Percentiles rank a stretch among this genome's conserved stretches.
These are phyloP conservation scores for Rhizopogon roseolus DNA, from an alignment of 768 basidiomycete species.

Conservation along the genomic window DNA sequence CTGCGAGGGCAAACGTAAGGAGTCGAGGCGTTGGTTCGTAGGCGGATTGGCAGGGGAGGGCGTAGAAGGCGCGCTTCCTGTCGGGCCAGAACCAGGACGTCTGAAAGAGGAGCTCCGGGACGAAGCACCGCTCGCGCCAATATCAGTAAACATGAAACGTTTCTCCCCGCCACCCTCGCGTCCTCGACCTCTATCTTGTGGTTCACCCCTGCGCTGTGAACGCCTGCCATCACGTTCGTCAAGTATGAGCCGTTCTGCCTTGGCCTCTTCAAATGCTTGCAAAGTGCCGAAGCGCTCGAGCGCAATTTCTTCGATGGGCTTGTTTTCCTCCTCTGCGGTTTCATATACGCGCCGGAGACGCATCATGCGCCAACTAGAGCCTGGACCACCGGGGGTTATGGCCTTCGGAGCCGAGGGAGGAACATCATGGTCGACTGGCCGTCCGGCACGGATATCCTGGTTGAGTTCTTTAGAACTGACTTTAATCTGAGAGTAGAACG, in stretches of 20 bases:
- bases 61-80: slow-evolving; percentile 52
- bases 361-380: slow-evolving; percentile 98
- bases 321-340: slow-evolving; percentile 79
- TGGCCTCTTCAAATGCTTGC: slow-evolving; percentile 84
- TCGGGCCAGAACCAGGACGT: slow-evolving; percentile 59
- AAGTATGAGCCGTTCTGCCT: slow-evolving; percentile 78
- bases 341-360: slow-evolving; percentile 88
- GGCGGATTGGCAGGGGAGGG: slow-evolving; percentile 42
- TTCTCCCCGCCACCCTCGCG: slow-evolving; percentile 38
- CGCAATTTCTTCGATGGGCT: slow-evolving; percentile 71
- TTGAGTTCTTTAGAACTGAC: slow-evolving; percentile 64
- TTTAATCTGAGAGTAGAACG: slow-evolving; percentile 40
- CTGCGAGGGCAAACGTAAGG: slow-evolving; percentile 58
- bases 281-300: slow-evolving; percentile 84
- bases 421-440: slow-evolving; percentile 34
- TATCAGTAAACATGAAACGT: slow-evolving; percentile 66
- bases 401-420: slow-evolving; percentile 38
- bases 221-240: slow-evolving; percentile 74
- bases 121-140: slow-evolving; percentile 56
- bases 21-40: slow-evolving; percentile 51
- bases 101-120: slow-evolving; percentile 87
- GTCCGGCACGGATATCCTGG: slow-evolving; percentile 44
- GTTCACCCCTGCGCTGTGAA: slow-evolving; percentile 29
- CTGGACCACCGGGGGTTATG: slow-evolving; percentile 79
- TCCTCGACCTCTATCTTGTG: slow-evolving; percentile 32